These are phyloP conservation scores for Xylaria scruposa DNA, from an alignment of 495 filamentous ascomycete genomes.

Conservation along the genomic window DNA sequence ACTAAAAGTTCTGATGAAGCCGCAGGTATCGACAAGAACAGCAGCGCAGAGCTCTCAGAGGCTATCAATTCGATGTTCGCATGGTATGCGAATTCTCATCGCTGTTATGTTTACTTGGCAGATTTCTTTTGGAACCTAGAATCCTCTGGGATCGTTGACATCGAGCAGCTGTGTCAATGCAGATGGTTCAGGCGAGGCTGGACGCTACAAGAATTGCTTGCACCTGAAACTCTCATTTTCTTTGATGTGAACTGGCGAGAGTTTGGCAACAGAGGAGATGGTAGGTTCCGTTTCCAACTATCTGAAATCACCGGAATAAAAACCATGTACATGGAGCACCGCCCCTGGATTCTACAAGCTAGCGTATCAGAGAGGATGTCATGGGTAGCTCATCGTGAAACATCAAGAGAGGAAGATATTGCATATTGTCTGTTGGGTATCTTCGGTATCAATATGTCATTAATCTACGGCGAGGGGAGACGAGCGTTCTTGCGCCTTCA, in stretches of 20 bases:
- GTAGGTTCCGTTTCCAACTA: background rate
- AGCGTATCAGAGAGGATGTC: constrained; percentile 40
- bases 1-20: background rate
- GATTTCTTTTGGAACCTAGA: background rate
- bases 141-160: background rate
- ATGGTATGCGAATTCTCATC: background rate
- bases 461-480: constrained; percentile 48
- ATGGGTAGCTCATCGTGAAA: constrained; percentile 41
- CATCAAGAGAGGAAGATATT: constrained; percentile 41
- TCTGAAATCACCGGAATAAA: background rate
- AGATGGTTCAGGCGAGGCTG: constrained; percentile 49
- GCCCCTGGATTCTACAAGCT: background rate
- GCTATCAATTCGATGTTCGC: background rate
- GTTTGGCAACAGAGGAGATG: background rate
- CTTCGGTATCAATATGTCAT: constrained; percentile 45
- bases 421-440: constrained; percentile 49
- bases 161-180: background rate
- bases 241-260: constrained; percentile 34
- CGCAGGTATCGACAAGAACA: constrained; percentile 22
- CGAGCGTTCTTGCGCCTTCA: constrained; percentile 45
- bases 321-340: background rate
- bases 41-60: constrained; percentile 17
- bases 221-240: constrained; percentile 38
- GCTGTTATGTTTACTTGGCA: background rate
- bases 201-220: constrained; percentile 49